phyloP scores from a whole-genome alignment of 306 rosid genomes.

The Rosa multiflora region DNA sequence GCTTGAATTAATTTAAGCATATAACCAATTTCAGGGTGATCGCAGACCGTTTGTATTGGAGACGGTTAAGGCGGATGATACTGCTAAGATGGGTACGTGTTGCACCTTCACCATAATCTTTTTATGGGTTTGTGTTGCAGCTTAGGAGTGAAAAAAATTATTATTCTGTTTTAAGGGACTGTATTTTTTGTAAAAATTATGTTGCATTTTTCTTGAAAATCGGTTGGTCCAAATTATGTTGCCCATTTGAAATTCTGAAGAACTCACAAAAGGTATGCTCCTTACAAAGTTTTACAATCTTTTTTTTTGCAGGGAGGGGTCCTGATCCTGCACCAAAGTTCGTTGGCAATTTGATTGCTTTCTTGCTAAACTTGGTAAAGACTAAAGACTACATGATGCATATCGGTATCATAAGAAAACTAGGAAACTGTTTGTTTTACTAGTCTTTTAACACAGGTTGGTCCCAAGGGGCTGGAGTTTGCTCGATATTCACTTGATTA shows the following conservation, averaged over 20 bases:
- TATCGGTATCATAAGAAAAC: constrained; percentile 7
- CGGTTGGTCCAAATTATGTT: not conserved
- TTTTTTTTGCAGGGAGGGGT: constrained; percentile 61
- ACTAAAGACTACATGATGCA: constrained; percentile 27
- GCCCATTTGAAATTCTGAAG: not conserved
- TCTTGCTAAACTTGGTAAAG: constrained; percentile 81
- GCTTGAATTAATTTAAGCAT: constrained; percentile 2
- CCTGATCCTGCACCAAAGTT: constrained; percentile 93
- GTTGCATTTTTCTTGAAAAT: not conserved
- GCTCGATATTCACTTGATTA: constrained; percentile 97
- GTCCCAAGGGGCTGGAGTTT: constrained; percentile 92
- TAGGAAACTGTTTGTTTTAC: constrained; percentile 9
- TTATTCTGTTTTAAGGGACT: not conserved
- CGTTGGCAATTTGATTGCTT: constrained; percentile 80
- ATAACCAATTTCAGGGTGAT: constrained; percentile 54
- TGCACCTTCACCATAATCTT: constrained; percentile 7
- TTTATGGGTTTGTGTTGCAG: not conserved
- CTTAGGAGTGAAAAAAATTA: not conserved
- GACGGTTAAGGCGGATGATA: constrained; percentile 94
- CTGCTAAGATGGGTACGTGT: constrained; percentile 79
- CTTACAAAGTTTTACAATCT: not conserved
- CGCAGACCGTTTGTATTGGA: constrained; percentile 84
- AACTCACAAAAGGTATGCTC: not conserved
- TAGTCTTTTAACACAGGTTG: constrained; percentile 53
- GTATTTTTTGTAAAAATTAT: not conserved